Base-by-base conservation (phyloP, 2,329 filamentous ascomycete species). In the Alternaria arbusti region DNA sequence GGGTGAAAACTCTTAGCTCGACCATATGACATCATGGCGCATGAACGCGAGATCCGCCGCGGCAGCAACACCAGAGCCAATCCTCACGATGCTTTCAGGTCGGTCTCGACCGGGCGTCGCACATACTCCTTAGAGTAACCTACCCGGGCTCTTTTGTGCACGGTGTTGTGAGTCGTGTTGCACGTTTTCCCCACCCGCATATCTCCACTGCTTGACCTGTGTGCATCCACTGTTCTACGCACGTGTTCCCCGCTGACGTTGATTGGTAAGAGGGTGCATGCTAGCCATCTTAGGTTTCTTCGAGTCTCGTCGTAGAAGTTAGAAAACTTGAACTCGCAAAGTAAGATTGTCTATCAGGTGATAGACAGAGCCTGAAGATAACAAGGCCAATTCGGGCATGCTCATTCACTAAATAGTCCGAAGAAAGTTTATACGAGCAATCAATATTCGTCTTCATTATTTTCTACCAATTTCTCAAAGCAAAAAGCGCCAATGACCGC, bases 1-100 rank as follows among this genome's bases (percentile, higher is more conserved):
- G 36, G 20, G 60, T 59, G 40, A 62, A 62, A 54, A 47, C n/a
- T 59, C 43, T 62, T 44, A 32, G 60, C 25, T 52, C 55, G 10
- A 8, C 11, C 22, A 30, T 20, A 25, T 59, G 60, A 62, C 55
- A 62, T 62, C 60, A 62, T 47, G 40, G 30, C 17, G 54, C 59
- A 62, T 57, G 59, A 46, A 45, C 30, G 43, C 20, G 26, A 28
- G 28, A 49, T 32, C 54, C 54, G 46, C 47, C 13, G n/a, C 40
- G 40, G 59, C 47, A 54, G 30, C 43, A 49, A 54, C 59, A 43
- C 47, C 28, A 62, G 36, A 50, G 57, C 28, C 54, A 12, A 44
- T 44, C 25, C 26, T 20, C 36, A 54, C 17, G 46, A 52, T 26
- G 36, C 49, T 22, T 23, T 52, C 28, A 22, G 28, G 30, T 12